phyloP scores from a whole-genome alignment of 371 early-diverging fungal genomes.

The Apophysomyces variabilis region DNA sequence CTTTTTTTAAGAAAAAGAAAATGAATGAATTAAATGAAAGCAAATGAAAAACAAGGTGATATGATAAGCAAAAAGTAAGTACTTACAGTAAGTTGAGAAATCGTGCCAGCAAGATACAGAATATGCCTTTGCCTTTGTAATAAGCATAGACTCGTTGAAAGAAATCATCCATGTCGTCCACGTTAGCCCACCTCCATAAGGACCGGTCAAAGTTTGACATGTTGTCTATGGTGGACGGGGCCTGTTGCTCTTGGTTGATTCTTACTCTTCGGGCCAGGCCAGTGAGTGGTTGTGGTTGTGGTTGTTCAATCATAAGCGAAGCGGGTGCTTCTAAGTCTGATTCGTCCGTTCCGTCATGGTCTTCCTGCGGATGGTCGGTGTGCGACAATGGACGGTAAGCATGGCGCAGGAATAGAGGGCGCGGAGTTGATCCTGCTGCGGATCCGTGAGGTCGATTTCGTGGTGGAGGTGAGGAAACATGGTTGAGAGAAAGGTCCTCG shows the following conservation, averaged over 20 bases:
- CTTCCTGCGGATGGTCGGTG: constrained; percentile 6
- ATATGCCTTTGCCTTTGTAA: constrained; percentile 81
- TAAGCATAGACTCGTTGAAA: constrained; percentile 83
- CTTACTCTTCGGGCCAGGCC: constrained; percentile 17
- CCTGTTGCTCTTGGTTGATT: constrained; percentile 7
- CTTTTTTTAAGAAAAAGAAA: constrained; percentile 34
- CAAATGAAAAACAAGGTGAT: too few relatives aligned
- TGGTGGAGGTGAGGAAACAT: not conserved
- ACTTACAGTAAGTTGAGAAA: constrained; percentile 76
- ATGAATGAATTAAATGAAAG: not conserved
- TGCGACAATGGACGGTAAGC: constrained; percentile 11
- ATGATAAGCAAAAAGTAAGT: too few relatives aligned
- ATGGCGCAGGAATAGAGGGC: constrained; percentile 5
- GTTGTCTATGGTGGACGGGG: constrained; percentile 37
- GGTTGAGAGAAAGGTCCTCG: constrained; percentile 1
- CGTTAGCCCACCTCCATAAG: constrained; percentile 85
- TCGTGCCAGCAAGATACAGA: constrained; percentile 74
- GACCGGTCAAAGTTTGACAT: constrained; percentile 67
- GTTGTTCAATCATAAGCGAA: constrained; percentile 65
- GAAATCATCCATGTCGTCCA: constrained; percentile 82
- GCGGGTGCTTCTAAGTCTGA: constrained; percentile 59
- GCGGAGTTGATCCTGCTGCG: constrained; percentile 7
- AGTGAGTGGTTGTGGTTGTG: constrained; percentile 10
- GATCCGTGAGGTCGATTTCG: not conserved
- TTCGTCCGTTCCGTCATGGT: constrained; percentile 14